Evolutionary conservation across 805 yeast genomes (phyloP).

Genomic region (Suhomyces pyralidae): DNA sequence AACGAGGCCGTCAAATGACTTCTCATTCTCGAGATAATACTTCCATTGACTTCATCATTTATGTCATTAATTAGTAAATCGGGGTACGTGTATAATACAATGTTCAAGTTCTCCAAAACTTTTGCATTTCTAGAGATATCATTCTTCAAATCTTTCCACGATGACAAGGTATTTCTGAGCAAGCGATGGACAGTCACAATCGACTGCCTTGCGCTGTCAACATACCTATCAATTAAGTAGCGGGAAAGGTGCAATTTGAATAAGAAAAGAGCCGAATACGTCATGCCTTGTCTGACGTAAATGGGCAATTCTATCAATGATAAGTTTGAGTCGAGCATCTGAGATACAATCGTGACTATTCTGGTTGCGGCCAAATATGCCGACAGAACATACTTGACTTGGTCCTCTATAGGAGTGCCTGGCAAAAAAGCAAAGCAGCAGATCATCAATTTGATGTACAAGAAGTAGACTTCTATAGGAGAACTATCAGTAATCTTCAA

Average conservation of each 20-base stretch:
- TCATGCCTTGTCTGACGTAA: slow-evolving; percentile 80
- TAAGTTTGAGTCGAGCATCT: slow-evolving; percentile 56
- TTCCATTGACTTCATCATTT: slow-evolving; percentile 22
- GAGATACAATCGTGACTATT: slow-evolving; percentile 73
- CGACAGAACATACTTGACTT: slow-evolving; percentile 74
- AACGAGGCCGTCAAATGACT: slow-evolving; percentile 88
- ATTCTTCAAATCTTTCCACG: slow-evolving; percentile 88
- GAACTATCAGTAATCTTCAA: slow-evolving; percentile 62
- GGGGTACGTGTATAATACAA: slow-evolving; percentile 83
- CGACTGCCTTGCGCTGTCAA: slow-evolving; percentile 88
- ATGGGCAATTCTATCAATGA: slow-evolving; percentile 83
- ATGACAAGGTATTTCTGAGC: slow-evolving; percentile 80
- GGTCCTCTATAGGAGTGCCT: slow-evolving; percentile 85
- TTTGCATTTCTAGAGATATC: slow-evolving; percentile 91
- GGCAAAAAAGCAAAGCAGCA: slow-evolving; percentile 89
- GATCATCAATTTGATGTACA: slow-evolving; percentile 75
- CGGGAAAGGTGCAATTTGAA: slow-evolving; percentile 83
- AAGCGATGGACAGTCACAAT: slow-evolving; percentile 90
- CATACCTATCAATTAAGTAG: slow-evolving; percentile 64
- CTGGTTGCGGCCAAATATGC: slow-evolving; percentile 82
- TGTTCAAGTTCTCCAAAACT: slow-evolving; percentile 82
- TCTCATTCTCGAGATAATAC: slow-evolving; percentile 80
- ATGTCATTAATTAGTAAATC: slow-evolving; percentile 65
- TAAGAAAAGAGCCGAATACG: slow-evolving; percentile 72
- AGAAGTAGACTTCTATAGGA: slow-evolving; percentile 70